Evolutionary conservation across 108 stramenopile genomes (phyloP).

Genomic region (Conticribra weissflogii): DNA sequence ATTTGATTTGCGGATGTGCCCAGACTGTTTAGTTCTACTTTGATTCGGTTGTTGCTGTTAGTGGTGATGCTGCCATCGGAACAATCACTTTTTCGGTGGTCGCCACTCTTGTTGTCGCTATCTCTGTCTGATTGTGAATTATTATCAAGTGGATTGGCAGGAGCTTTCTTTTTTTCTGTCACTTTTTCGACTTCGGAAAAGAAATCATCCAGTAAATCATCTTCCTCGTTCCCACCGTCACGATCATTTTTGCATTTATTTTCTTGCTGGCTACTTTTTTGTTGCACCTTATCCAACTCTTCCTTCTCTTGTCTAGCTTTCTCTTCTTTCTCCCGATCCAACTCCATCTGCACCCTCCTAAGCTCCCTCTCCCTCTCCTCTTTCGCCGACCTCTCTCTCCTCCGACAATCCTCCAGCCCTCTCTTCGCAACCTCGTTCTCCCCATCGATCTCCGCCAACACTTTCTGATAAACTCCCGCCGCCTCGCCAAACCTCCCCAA

Average conservation of each 20-base stretch:
- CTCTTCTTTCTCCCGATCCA: constrained; percentile 47
- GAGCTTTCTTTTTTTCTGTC: constrained; percentile 55
- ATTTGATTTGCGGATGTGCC: constrained; percentile 76
- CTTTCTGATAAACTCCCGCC: constrained; percentile 54
- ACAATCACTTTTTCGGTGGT: background rate
- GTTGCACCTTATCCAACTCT: constrained; percentile 22
- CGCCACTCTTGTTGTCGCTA: background rate
- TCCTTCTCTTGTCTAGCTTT: no score
- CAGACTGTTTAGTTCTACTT: constrained; percentile 65
- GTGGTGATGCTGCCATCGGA: constrained; percentile 10
- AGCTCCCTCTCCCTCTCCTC: constrained; percentile 48
- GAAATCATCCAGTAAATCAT: constrained; percentile 83
- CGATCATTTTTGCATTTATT: constrained; percentile 30
- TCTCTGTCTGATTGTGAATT: constrained; percentile 25
- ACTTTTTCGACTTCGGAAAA: constrained; percentile 86
- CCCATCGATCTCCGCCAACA: constrained; percentile 58
- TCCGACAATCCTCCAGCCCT: constrained; percentile 67
- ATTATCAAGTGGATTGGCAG: constrained; percentile 48
- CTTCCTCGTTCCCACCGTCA: constrained; percentile 45
- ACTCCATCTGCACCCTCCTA: constrained; percentile 32
- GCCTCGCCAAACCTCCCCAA: constrained; percentile 75
- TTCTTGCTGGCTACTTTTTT: constrained; percentile 25
- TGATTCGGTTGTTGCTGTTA: constrained; percentile 72
- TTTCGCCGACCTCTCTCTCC: constrained; percentile 26
- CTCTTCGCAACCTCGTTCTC: constrained; percentile 61